Evolutionary conservation across 352 stramenopile genomes (phyloP), one percentile per base, ranked within the genome.

Genomic region (Hyaloperonospora arabidopsidis): DNA sequence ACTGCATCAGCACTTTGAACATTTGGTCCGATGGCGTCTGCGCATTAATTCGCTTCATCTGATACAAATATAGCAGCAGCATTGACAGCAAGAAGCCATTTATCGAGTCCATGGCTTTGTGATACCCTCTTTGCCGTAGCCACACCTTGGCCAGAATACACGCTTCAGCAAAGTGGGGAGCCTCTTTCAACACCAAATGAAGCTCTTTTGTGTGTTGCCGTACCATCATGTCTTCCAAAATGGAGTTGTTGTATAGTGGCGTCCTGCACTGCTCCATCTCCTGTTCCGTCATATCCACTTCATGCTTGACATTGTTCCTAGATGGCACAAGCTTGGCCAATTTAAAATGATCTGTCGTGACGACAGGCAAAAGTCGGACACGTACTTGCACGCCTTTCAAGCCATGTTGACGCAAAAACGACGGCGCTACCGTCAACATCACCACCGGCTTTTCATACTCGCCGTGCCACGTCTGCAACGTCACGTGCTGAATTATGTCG

Each of bases 201-300:
- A 97, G 76, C 43, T 89, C 78, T 28, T 79, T 63, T 25, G 89
- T 88, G 57, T 96, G 88, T 22, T 83, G 67, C 1, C 74, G 74
- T 38, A 93, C 61, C 66, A 83, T 74, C 82, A 95, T 91, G 57
- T 97, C 88, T 55, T 97, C 88, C n/a, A 97, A 57, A 17, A 97
- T 87, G 5, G 78, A 68, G 52, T 89, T 95, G 65, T 96, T 96
- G 80, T 97, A 96, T 41, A 80, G 69, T 17, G 88, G 88, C 8
- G 86, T 96, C 45, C 70, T 70, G 56, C 78, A 83, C 38, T 70
- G 58, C 52, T 70, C 74, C 69, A 85, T 86, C 49, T 87, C 76
- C 2, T 81, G 54, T 48, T 89, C 78, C 0, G 73, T 87, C 70
- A 89, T 86, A 46, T 69, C 73, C 1, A 72, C 66, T 39, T 89